These are phyloP conservation scores for Neolecta irregularis DNA, from an alignment of 1,139 yeast species.

Conservation along the genomic window DNA sequence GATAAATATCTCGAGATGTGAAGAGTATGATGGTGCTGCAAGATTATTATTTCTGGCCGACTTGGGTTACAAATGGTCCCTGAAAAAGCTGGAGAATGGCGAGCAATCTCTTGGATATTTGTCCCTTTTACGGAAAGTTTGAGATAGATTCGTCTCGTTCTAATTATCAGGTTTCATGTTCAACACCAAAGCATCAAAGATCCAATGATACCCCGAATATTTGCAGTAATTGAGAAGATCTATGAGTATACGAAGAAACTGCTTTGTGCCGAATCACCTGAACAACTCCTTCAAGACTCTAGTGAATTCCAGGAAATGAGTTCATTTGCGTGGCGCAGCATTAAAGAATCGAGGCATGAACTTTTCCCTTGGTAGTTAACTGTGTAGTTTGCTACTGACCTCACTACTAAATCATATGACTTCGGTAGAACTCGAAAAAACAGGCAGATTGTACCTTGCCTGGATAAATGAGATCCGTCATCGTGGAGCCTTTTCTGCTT, in stretches of 20 bases:
- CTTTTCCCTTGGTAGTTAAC: slow-evolving; percentile 27
- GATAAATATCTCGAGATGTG: slow-evolving; percentile 26
- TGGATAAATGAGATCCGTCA: slow-evolving; percentile 68
- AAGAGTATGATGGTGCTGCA: slow-evolving; percentile 54
- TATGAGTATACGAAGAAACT: slow-evolving; percentile 45
- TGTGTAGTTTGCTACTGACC: slow-evolving; percentile 16
- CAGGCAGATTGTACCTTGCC: slow-evolving; percentile 42
- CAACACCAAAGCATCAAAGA: slow-evolving; percentile 22
- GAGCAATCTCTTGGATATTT: neutral
- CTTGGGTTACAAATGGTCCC: slow-evolving; percentile 1
- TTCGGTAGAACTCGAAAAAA: slow-evolving; percentile 15
- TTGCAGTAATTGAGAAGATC: slow-evolving; percentile 23
- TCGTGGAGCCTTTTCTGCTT: slow-evolving; percentile 80
- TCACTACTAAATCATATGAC: neutral
- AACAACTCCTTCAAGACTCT: slow-evolving; percentile 34
- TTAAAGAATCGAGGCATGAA: slow-evolving; percentile 58
- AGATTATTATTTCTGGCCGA: slow-evolving; percentile 38
- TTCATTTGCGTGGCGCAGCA: slow-evolving; percentile 59
- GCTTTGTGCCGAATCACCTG: slow-evolving; percentile 55
- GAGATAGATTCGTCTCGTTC: slow-evolving; percentile 18
- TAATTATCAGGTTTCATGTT: slow-evolving; percentile 24
- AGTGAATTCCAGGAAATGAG: slow-evolving; percentile 1
- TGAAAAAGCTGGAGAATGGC: neutral
- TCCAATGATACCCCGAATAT: slow-evolving; percentile 15
- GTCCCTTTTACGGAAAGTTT: neutral